Conservation (phyloP, 495 filamentous ascomycete genomes). For the Melanomma pulvis-pyrius region DNA sequence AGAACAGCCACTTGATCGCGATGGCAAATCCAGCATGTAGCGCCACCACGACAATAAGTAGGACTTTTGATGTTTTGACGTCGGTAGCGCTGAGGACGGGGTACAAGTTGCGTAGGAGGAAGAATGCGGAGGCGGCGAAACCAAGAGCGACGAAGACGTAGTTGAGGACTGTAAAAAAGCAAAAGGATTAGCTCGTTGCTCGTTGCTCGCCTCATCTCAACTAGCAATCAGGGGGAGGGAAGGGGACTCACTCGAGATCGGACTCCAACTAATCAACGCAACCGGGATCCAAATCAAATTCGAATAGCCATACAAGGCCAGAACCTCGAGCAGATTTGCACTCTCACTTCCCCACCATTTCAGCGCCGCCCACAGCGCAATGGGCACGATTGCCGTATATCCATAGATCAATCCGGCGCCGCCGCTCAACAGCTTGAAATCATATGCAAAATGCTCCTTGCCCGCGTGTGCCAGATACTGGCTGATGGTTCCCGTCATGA, state of each 20-base stretch:
- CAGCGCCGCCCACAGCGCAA: constrained; percentile 82
- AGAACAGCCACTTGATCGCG: constrained; percentile 95
- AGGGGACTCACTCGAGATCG: constrained; percentile 57
- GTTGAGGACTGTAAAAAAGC: constrained; percentile 64
- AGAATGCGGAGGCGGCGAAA: constrained; percentile 81
- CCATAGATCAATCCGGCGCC: constrained; percentile 91
- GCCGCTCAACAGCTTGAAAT: constrained; percentile 77
- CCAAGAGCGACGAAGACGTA: constrained; percentile 91
- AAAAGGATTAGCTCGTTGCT: neutral
- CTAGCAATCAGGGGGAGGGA: neutral
- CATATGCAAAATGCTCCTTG: constrained; percentile 73
- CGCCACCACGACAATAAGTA: constrained; percentile 79
- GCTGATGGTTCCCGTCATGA: constrained; percentile 91
- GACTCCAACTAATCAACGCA: constrained; percentile 86
- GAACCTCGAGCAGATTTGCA: constrained; percentile 89
- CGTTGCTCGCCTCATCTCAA: neutral
- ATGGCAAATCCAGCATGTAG: constrained; percentile 86
- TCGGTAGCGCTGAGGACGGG: constrained; percentile 92
- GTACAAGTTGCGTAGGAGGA: constrained; percentile 89
- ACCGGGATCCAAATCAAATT: constrained; percentile 97
- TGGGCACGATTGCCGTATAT: constrained; percentile 82
- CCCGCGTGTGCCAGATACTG: constrained; percentile 72
- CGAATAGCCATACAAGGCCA: constrained; percentile 90
- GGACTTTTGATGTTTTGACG: constrained; percentile 82
- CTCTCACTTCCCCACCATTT: constrained; percentile 91